These are phyloP conservation scores for Metschnikowia hibisci DNA, from an alignment of 805 yeast species.

Conservation along the genomic window DNA sequence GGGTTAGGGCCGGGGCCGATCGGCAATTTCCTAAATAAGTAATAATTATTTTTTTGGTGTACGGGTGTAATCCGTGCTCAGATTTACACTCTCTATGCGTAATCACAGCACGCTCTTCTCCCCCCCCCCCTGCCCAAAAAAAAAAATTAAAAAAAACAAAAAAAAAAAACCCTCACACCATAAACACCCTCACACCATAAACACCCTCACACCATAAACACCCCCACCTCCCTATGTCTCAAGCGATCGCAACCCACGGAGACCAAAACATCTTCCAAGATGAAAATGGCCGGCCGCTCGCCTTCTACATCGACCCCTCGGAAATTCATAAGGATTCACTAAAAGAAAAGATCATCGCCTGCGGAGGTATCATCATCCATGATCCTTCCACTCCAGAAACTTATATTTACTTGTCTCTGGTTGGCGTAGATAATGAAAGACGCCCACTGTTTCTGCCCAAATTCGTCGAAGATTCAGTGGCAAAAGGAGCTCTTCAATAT, in stretches of 20 bases:
- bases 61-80: not conserved
- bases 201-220: conserved; percentile 7
- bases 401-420: conserved; percentile 11
- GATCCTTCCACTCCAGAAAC: not conserved
- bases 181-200: conserved; percentile 8
- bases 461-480: conserved; percentile 14
- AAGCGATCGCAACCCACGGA: not conserved
- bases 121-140: no score
- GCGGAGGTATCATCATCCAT: not conserved
- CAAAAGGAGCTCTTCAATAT: conserved; percentile 6
- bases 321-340: conserved; percentile 6
- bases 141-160: no score
- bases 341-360: conserved; percentile 2
- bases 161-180: not conserved
- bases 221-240: conserved; percentile 5
- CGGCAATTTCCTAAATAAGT: no score
- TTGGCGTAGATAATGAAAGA: conserved; percentile 3
- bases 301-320: conserved; percentile 10
- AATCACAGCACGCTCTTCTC: not conserved
- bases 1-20: no score
- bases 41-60: no score
- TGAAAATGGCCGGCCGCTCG: conserved; percentile 10
- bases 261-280: conserved; percentile 8
- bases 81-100: not conserved
- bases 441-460: conserved; percentile 10